Conservation (phyloP, 2,329 filamentous ascomycete genomes). For the Fusarium sp. region DNA sequence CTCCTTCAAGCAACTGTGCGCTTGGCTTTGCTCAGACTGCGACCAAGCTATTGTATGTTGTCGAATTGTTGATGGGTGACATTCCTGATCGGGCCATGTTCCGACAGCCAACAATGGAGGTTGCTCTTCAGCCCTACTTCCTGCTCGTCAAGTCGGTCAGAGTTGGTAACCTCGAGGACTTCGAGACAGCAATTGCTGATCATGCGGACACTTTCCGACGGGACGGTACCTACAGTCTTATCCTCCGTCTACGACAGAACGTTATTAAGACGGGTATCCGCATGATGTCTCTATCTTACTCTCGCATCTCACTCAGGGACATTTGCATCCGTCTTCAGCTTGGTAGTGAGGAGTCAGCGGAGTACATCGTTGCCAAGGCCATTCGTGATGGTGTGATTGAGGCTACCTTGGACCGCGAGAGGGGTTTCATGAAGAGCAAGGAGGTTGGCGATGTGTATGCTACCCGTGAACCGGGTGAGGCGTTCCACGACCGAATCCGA, state of each 20-base stretch:
- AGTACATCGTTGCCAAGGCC: constrained; percentile 99
- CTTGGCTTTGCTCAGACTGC: constrained; percentile 96
- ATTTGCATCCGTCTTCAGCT: constrained; percentile 96
- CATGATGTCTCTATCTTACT: constrained; percentile 99
- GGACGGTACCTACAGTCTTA: constrained; percentile 95
- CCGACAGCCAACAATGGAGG: constrained; percentile 89
- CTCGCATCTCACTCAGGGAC: constrained; percentile 94
- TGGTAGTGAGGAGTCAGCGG: constrained; percentile 95
- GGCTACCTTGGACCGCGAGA: constrained; percentile 92
- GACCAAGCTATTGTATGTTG: constrained; percentile 95
- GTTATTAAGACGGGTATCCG: constrained; percentile 99
- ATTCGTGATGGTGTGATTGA: constrained; percentile 98
- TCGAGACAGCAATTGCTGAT: constrained; percentile 86
- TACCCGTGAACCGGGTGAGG: constrained; percentile 94
- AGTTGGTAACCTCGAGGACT: constrained; percentile 95
- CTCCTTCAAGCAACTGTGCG: constrained; percentile 89
- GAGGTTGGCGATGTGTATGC: constrained; percentile 96
- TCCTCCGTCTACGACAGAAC: constrained; percentile 94
- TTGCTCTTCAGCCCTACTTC: constrained; percentile 92
- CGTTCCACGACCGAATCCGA: constrained; percentile 95
- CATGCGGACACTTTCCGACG: constrained; percentile 89
- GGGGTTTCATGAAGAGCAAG: constrained; percentile 98
- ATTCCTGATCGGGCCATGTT: constrained; percentile 97
- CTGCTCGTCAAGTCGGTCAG: constrained; percentile 94
- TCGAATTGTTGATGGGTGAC: constrained; percentile 98